These are phyloP conservation scores for Phragmites australis DNA, from an alignment of 176 grass and related monocot species.

Conservation along the genomic window DNA sequence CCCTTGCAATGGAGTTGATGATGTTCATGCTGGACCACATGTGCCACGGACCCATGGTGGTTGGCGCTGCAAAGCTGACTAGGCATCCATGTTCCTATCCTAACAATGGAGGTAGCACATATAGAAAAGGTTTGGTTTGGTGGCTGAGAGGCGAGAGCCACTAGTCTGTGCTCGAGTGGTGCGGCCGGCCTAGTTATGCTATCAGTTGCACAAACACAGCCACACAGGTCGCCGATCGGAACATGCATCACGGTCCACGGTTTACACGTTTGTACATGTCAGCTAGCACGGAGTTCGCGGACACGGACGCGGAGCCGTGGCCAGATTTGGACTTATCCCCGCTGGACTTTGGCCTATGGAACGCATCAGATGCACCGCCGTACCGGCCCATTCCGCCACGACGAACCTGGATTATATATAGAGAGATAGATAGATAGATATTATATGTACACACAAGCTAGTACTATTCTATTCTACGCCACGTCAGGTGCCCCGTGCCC, in stretches of 20 bases:
- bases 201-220: neutral
- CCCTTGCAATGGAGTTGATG: neutral
- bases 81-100: conserved; percentile 9
- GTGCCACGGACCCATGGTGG: neutral
- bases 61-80: conserved; percentile 10
- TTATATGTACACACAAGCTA: no score
- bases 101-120: neutral
- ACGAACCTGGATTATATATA: no score
- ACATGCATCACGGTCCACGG: neutral
- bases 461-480: no score
- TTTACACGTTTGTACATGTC: neutral
- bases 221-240: neutral
- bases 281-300: no score
- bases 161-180: neutral
- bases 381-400: no score
- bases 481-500: no score
- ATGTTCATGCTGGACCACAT: neutral
- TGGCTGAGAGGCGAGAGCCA: neutral
- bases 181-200: neutral
- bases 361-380: no score
- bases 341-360: no score
- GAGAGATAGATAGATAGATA: no score
- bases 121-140: neutral
- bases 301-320: no score
- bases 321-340: no score